phyloP scores from a whole-genome alignment of 805 yeast genomes.

The Sugiyamaella boreocaroliniensis region DNA sequence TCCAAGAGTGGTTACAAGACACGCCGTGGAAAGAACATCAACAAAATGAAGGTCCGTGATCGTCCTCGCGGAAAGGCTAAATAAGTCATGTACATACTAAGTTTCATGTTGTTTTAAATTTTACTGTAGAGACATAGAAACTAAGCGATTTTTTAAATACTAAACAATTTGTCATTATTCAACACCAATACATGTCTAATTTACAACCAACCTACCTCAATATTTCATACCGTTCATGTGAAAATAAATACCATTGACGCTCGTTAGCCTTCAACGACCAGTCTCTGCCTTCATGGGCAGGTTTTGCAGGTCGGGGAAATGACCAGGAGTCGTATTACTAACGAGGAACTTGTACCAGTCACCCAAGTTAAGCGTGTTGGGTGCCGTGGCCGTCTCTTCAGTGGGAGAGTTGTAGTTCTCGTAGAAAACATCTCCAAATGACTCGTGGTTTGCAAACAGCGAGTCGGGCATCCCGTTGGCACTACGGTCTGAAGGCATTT shows the following conservation, averaged over 20 bases:
- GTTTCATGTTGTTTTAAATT: not conserved
- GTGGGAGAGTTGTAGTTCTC: conserved; percentile 15
- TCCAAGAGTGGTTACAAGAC: conserved; percentile 93
- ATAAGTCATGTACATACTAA: not conserved
- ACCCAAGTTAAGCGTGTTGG: conserved; percentile 31
- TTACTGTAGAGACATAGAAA: not conserved
- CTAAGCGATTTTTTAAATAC: not conserved
- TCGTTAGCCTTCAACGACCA: not conserved
- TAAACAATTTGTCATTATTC: not conserved
- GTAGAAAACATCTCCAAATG: conserved; percentile 7
- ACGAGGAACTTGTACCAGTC: conserved; percentile 36
- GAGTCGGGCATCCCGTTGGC: conserved; percentile 10
- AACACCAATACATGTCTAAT: not conserved
- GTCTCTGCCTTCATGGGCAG: conserved; percentile 4
- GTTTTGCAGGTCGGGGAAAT: conserved; percentile 4
- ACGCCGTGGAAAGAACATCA: conserved; percentile 79
- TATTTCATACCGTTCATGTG: no score
- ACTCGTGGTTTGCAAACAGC: conserved; percentile 9
- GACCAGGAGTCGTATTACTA: conserved; percentile 13
- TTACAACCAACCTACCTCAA: not conserved
- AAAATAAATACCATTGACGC: not conserved
- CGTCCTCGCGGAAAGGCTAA: conserved; percentile 67
- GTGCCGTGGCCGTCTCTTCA: conserved; percentile 18
- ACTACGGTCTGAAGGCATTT: conserved; percentile 6
- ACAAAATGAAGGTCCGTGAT: conserved; percentile 80